Evolutionary conservation across 805 yeast genomes (phyloP).

Genomic region (Ogataea pignaliae): DNA sequence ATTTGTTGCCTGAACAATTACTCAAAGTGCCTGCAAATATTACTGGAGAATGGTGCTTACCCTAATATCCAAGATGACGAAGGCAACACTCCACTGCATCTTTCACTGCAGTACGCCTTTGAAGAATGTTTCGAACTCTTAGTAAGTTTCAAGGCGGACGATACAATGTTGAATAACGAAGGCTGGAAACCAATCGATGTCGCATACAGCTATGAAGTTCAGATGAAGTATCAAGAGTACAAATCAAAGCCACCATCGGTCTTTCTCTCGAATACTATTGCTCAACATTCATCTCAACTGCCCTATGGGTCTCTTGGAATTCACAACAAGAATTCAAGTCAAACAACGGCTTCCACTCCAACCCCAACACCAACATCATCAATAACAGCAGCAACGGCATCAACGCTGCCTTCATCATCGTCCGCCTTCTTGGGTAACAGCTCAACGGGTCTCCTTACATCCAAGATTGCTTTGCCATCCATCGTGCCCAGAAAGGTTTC

Average conservation of each 20-base stretch:
- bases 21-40: slow-evolving; percentile 56
- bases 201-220: slow-evolving; percentile 49
- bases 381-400: slow-evolving; percentile 2
- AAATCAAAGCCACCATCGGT: slow-evolving; percentile 23
- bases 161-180: slow-evolving; percentile 43
- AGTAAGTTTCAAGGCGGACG: slow-evolving; percentile 45
- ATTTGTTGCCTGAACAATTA: slow-evolving; percentile 58
- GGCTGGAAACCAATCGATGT: slow-evolving; percentile 67
- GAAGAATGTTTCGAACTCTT: slow-evolving; percentile 51
- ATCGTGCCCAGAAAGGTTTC: too few species aligned
- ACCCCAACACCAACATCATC: neutral
- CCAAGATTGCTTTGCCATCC: too few species aligned
- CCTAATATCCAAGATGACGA: slow-evolving; percentile 63
- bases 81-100: slow-evolving; percentile 82
- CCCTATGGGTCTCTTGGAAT: slow-evolving; percentile 1
- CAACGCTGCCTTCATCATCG: neutral
- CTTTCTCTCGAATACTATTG: neutral
- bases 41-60: slow-evolving; percentile 75
- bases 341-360: neutral
- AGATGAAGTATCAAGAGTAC: slow-evolving; percentile 34
- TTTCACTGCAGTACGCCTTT: slow-evolving; percentile 71
- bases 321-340: neutral
- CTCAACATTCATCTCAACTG: slow-evolving; percentile 8
- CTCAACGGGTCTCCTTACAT: too few species aligned
- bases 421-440: too few species aligned